phyloP scores from a whole-genome alignment of 768 basidiomycete species.

The Lactarius hengduanensis region DNA sequence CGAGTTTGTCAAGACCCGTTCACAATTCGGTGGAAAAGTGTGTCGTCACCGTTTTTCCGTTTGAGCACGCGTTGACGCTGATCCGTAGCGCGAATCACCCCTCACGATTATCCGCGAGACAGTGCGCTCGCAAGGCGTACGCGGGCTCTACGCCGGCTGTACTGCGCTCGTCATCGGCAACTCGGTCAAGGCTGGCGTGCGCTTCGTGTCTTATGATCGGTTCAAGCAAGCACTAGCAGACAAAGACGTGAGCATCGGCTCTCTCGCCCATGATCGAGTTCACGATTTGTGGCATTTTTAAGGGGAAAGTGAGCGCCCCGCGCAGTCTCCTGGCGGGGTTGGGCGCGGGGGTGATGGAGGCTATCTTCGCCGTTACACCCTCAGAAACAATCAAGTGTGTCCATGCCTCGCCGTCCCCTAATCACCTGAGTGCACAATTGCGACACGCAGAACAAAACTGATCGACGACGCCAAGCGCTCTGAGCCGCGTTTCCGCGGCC shows the following conservation, averaged over 20 bases:
- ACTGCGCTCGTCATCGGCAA: slow-evolving; percentile 89
- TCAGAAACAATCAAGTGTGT: slow-evolving; percentile 95
- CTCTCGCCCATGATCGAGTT: not conserved
- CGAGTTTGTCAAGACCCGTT: slow-evolving; percentile 91
- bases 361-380: slow-evolving; percentile 92
- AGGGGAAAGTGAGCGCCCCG: slow-evolving; percentile 92
- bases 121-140: slow-evolving; percentile 67
- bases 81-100: slow-evolving; percentile 59
- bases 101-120: slow-evolving; percentile 75
- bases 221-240: slow-evolving; percentile 86
- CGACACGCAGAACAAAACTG: slow-evolving; percentile 76
- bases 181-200: slow-evolving; percentile 89
- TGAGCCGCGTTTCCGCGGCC: slow-evolving; percentile 80
- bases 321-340: slow-evolving; percentile 78
- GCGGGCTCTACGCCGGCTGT: slow-evolving; percentile 92
- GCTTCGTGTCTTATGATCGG: slow-evolving; percentile 92
- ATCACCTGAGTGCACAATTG: not conserved
- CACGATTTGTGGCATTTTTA: slow-evolving; percentile 3
- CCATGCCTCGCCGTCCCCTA: slow-evolving; percentile 31
- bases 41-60: slow-evolving; percentile 20
- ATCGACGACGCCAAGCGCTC: slow-evolving; percentile 91
- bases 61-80: not conserved
- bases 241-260: slow-evolving; percentile 52
- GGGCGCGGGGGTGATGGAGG: slow-evolving; percentile 89
- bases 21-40: slow-evolving; percentile 85